These are phyloP conservation scores for Coprinopsis strossmayeri DNA, from an alignment of 768 basidiomycete genomes.

Conservation along the genomic window DNA sequence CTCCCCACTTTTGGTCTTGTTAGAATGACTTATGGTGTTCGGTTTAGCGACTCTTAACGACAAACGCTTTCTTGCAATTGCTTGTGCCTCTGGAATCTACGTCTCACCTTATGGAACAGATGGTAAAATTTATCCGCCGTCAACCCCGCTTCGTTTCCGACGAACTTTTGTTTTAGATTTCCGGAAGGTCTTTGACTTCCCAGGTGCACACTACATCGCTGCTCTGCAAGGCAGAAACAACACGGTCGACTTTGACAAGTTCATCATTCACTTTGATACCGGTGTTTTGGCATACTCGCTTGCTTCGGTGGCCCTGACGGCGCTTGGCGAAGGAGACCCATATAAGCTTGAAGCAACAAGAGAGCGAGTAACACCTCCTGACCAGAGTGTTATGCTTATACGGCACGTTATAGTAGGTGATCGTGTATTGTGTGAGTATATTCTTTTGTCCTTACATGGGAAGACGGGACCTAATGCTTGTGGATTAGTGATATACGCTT, in stretches of 20 bases:
- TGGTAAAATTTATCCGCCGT: constrained; percentile 30
- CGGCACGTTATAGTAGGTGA: constrained; percentile 46
- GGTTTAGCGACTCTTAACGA: constrained; percentile 29
- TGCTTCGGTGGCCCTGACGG: constrained; percentile 59
- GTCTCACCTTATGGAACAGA: constrained; percentile 48
- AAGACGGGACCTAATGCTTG: not conserved
- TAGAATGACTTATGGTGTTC: constrained; percentile 1
- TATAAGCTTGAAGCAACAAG: constrained; percentile 47
- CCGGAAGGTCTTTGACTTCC: constrained; percentile 45
- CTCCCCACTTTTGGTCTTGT: not conserved
- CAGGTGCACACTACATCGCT: constrained; percentile 46
- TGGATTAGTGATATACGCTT: constrained; percentile 58
- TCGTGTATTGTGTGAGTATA: constrained; percentile 51
- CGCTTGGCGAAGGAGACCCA: constrained; percentile 38
- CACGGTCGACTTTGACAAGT: constrained; percentile 52
- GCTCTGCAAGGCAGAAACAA: constrained; percentile 40
- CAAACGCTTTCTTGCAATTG: constrained; percentile 52
- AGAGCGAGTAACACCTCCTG: constrained; percentile 54
- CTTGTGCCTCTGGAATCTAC: constrained; percentile 66
- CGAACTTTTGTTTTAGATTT: constrained; percentile 36
- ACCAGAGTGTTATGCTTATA: constrained; percentile 55
- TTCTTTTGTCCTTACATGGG: not conserved
- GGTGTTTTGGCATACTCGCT: constrained; percentile 62
- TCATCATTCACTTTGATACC: constrained; percentile 58
- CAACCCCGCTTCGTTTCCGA: not conserved